Conservation (phyloP, 2,329 filamentous ascomycete species). For the Fusarium xylarioides region DNA sequence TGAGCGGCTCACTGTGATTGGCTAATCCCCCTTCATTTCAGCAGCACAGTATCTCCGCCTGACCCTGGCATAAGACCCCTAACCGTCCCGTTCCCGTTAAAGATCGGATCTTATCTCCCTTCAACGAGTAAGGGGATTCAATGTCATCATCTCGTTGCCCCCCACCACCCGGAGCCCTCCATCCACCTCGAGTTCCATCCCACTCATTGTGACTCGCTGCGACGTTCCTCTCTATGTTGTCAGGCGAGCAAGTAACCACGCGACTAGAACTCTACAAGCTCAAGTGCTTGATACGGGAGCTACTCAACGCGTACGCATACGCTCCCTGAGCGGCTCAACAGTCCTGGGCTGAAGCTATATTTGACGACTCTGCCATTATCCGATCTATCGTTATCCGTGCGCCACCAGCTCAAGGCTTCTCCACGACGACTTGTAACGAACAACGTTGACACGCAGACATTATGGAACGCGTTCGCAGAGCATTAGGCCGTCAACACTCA, state of each 20-base stretch:
- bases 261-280: neutral
- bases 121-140: neutral
- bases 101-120: constrained; percentile 30
- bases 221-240: neutral
- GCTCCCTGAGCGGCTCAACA: constrained; percentile 19
- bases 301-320: constrained; percentile 1
- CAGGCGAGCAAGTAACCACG: constrained; percentile 10
- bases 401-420: neutral
- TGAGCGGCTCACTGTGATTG: neutral
- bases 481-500: constrained; percentile 34
- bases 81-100: constrained; percentile 11
- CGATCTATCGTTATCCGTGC: neutral
- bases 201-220: constrained; percentile 2
- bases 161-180: constrained; percentile 13
- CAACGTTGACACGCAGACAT: neutral
- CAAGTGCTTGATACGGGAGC: neutral
- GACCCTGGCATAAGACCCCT: constrained; percentile 31
- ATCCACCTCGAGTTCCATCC: constrained; percentile 5
- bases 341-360: constrained; percentile 14
- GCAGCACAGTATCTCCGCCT: constrained; percentile 21
- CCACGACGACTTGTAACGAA: neutral
- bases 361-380: neutral
- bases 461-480: constrained; percentile 44
- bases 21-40: neutral
- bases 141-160: constrained; percentile 20